Percentiles rank a stretch among this genome's conserved stretches.
Conservation (phyloP, 2,329 filamentous ascomycete species). For the Exutisphaerella laricina region DNA sequence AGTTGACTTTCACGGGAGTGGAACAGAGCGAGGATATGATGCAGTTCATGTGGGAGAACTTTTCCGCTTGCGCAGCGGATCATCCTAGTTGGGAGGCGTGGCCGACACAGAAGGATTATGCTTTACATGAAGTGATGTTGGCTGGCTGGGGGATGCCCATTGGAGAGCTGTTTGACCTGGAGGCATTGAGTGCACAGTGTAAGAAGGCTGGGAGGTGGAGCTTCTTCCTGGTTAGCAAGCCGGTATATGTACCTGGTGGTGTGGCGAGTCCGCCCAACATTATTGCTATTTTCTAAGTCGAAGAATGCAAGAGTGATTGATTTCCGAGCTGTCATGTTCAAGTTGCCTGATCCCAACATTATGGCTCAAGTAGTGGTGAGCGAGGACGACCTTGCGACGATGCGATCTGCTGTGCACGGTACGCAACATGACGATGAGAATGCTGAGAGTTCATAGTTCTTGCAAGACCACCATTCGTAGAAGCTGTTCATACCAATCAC, state of each 20-base stretch:
- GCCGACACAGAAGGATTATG: conserved; percentile 35
- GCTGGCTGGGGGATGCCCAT: conserved; percentile 48
- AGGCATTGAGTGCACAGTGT: conserved; percentile 41
- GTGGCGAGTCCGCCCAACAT: conserved; percentile 38
- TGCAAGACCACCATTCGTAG: too few relatives aligned
- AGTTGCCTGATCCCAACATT: too few relatives aligned
- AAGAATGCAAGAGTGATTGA: too few relatives aligned
- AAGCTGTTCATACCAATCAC: conserved; percentile 5
- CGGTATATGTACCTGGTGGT: conserved; percentile 41
- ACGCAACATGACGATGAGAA: too few relatives aligned
- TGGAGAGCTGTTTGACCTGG: conserved; percentile 48
- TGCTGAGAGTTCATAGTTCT: too few relatives aligned
- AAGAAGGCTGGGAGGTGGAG: conserved; percentile 36
- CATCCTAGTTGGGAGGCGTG: conserved; percentile 37
- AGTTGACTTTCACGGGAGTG: conserved; percentile 46
- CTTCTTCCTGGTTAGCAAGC: conserved; percentile 47
- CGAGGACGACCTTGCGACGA: too few relatives aligned
- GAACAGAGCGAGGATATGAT: conserved; percentile 44
- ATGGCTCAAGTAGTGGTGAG: too few relatives aligned
- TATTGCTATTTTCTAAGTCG: conserved; percentile 35
- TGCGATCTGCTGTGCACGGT: too few relatives aligned
- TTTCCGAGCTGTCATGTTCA: too few relatives aligned
- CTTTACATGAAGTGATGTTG: conserved; percentile 45
- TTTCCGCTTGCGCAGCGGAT: conserved; percentile 35
- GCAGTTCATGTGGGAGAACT: conserved; percentile 38